Conservation (phyloP, 805 yeast species). For the Saccharomycopsis synnaedendra region DNA sequence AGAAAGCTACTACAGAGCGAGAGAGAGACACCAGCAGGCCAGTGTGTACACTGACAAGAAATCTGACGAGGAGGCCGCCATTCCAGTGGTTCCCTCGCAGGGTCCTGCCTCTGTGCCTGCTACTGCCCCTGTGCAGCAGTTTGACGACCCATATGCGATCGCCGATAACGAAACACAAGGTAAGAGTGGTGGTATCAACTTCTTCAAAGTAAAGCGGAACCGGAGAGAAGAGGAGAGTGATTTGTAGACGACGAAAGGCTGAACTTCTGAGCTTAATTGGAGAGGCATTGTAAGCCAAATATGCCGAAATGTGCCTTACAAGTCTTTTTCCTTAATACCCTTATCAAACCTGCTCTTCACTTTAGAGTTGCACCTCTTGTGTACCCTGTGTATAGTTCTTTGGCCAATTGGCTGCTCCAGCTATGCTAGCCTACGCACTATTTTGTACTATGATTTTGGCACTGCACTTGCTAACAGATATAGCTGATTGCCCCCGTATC, state of each 20-base stretch:
- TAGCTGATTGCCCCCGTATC: too few relatives aligned
- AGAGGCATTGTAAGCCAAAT: not conserved
- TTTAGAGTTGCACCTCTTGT: not conserved
- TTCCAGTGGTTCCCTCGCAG: not conserved
- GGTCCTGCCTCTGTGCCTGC: not conserved
- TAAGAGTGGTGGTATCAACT: conserved; percentile 15
- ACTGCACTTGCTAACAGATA: too few relatives aligned
- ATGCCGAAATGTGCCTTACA: not conserved
- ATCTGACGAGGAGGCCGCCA: conserved; percentile 1
- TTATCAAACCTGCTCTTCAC: not conserved
- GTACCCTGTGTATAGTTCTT: not conserved
- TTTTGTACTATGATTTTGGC: too few relatives aligned
- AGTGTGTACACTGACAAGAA: conserved; percentile 4
- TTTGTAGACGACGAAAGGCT: not conserved
- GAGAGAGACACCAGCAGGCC: conserved; percentile 3
- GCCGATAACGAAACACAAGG: conserved; percentile 3
- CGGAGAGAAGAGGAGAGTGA: conserved; percentile 15
- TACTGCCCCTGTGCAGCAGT: conserved; percentile 1
- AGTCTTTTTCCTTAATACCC: not conserved
- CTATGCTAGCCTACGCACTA: too few relatives aligned
- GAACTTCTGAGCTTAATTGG: not conserved
- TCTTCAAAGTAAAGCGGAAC: conserved; percentile 15
- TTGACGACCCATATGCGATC: conserved; percentile 13
- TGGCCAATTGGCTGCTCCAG: not conserved
- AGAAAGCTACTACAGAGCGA: conserved; percentile 15